Evolutionary conservation across 2,329 filamentous ascomycete genomes (phyloP), one percentile per base, ranked within the genome.

Genomic region (Fusarium continuum): DNA sequence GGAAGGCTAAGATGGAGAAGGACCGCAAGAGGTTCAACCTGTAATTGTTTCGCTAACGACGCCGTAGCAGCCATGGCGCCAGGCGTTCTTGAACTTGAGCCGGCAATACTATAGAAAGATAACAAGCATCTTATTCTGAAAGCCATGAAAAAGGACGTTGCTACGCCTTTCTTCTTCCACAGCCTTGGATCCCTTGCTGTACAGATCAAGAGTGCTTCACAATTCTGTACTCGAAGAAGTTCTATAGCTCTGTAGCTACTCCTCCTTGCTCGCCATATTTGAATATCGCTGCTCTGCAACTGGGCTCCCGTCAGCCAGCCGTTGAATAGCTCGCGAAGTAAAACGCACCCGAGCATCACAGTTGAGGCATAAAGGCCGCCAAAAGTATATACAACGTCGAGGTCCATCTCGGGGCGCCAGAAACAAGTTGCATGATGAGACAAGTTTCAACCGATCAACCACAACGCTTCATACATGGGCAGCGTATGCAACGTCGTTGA

Each of bases 1-100:
- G 95, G 95, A 96, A 96, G 80, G 90, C 91, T 10, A 88, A 88
- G 74, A 96, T 95, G 89, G 95, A 99, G 80, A 97, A 97, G 82
- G 83, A 91, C 73, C 85, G 95, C 72, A 98, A 94, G 68, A 89
- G 92, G 75, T 99, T 98, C 80, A 95, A 96, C 78, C 82, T 99
- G 74, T 98, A 83, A 62, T 59, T 48, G 48, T 17, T 49, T 47
- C 26, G 28, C 36, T 45, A 34, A 53, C 41, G 39, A 31, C 48
- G 44, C 17, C 14, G n/a, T 46, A 28, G 32, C 22, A 39, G 39
- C 39, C 43, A 36, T 50, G 62, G 43, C 48, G 40, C 47, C 43
- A 39, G 62, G 55, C 55, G 56, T 61, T 60, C 51, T 44, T 63
- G 31, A 39, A 46, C 63, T 63, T 58, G 41, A 41, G 34, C 36